Conservation (phyloP, 805 yeast genomes). For the Candida dendrica region DNA sequence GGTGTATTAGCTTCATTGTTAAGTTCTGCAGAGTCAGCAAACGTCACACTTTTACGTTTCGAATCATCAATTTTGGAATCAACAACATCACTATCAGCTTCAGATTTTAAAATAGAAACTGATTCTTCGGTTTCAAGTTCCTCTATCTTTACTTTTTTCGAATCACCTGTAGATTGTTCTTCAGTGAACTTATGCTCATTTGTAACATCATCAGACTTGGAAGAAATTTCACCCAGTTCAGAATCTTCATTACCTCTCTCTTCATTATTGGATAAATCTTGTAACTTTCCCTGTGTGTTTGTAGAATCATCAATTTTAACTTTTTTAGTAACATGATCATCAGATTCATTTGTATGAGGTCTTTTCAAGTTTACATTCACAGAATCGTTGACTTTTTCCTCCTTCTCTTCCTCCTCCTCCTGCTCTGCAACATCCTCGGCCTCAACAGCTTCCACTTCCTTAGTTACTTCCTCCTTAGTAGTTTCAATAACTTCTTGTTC, state of each 20-base stretch:
- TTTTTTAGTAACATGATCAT: neutral
- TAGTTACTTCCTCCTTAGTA: no score
- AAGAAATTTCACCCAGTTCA: neutral
- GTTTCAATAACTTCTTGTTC: no score
- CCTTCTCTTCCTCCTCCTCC: no score
- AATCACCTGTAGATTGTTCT: no score
- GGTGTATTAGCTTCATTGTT: constrained; percentile 2
- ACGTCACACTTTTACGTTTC: constrained; percentile 9
- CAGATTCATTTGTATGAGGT: constrained; percentile 1
- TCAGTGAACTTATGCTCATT: no score
- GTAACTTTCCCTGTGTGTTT: no score
- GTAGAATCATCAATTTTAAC: constrained; percentile 1
- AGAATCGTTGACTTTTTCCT: no score
- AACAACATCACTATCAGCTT: constrained; percentile 4
- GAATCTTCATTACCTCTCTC: neutral
- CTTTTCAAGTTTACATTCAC: constrained; percentile 6
- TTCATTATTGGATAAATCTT: neutral
- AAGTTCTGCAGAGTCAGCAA: constrained; percentile 11
- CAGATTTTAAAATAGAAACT: neutral
- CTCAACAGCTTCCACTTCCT: neutral
- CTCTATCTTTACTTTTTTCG: no score
- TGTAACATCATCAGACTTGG: neutral
- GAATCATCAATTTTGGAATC: constrained; percentile 1
- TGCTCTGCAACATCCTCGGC: neutral
- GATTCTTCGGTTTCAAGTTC: no score